A percentile compares a stretch with the other conserved stretches of the same genome.
Evolutionary conservation across 306 rosid genomes (phyloP).

Genomic region (Dryas drummondii): DNA sequence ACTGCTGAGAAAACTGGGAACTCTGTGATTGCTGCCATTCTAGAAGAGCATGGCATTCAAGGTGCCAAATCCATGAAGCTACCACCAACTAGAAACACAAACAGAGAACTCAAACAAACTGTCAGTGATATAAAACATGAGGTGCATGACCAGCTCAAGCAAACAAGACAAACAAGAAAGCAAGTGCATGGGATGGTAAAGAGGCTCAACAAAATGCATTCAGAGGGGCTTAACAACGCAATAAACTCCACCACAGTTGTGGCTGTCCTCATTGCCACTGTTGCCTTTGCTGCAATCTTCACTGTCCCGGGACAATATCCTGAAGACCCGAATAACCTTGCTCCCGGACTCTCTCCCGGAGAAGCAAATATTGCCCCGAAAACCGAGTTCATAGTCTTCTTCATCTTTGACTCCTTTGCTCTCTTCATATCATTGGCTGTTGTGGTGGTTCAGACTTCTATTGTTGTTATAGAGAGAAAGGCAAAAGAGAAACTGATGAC

Average conservation of each 20-base stretch:
- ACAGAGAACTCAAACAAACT: conserved; percentile 62
- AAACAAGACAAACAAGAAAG: conserved; percentile 60
- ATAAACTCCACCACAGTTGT: conserved; percentile 71
- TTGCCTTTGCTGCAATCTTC: conserved; percentile 82
- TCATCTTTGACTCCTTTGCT: conserved; percentile 68
- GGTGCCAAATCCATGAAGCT: conserved; percentile 54
- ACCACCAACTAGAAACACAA: conserved; percentile 37
- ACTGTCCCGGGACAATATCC: conserved; percentile 68
- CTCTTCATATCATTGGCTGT: conserved; percentile 84
- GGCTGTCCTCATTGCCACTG: conserved; percentile 81
- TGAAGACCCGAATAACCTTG: neutral
- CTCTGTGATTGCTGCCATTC: conserved; percentile 36
- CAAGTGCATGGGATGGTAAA: conserved; percentile 65
- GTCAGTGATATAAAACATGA: conserved; percentile 75
- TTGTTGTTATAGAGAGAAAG: conserved; percentile 63
- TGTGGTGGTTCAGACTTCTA: conserved; percentile 78
- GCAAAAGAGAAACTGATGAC: conserved; percentile 68
- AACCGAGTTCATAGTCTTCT: conserved; percentile 45
- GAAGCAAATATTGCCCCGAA: conserved; percentile 56
- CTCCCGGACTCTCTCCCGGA: conserved; percentile 46
- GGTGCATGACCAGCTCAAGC: conserved; percentile 81
- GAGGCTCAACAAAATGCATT: conserved; percentile 67
- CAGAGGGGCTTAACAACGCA: conserved; percentile 82
- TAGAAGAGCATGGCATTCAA: conserved; percentile 52
- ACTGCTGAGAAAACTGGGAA: conserved; percentile 55